phyloP scores from a whole-genome alignment of 805 yeast species.

The Spathaspora passalidarum region DNA sequence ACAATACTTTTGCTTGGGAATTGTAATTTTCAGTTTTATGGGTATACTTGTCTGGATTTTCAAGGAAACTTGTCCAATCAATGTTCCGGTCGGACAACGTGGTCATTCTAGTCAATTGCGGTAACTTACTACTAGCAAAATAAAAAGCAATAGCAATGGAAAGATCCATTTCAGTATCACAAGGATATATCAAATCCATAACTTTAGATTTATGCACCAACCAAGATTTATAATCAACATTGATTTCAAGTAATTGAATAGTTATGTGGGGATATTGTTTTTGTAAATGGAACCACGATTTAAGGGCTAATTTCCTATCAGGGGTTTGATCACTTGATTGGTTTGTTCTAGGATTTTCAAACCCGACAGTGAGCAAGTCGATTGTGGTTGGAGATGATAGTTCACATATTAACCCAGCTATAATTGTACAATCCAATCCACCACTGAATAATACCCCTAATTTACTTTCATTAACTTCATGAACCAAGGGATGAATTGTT shows the following conservation, averaged over 20 bases:
- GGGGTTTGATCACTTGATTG: slow-evolving; percentile 67
- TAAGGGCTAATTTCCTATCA: slow-evolving; percentile 72
- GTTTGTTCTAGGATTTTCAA: slow-evolving; percentile 81
- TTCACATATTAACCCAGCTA: slow-evolving; percentile 52
- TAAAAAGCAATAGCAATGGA: slow-evolving; percentile 94
- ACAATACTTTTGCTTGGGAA: slow-evolving; percentile 63
- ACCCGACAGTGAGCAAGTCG: slow-evolving; percentile 89
- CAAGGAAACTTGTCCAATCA: slow-evolving; percentile 17
- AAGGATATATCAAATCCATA: slow-evolving; percentile 70
- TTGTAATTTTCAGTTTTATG: slow-evolving; percentile 27
- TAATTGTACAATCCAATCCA: slow-evolving; percentile 87
- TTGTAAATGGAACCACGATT: slow-evolving; percentile 55
- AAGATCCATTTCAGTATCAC: slow-evolving; percentile 89
- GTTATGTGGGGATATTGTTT: slow-evolving; percentile 31
- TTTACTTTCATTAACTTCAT: slow-evolving; percentile 20
- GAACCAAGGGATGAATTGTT: slow-evolving; percentile 57
- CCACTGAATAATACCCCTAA: slow-evolving; percentile 76
- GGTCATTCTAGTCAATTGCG: slow-evolving; percentile 26
- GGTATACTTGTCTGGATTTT: slow-evolving; percentile 8
- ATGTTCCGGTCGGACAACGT: slow-evolving; percentile 12
- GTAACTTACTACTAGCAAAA: slow-evolving; percentile 53
- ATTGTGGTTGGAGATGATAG: slow-evolving; percentile 24
- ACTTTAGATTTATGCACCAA: slow-evolving; percentile 50
- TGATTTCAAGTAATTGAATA: slow-evolving; percentile 61
- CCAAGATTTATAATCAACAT: slow-evolving; percentile 72